Percentiles rank a stretch among this genome's conserved stretches.
Conservation (phyloP, 2,329 filamentous ascomycete species). For the Pyrenochaeta sp. region DNA sequence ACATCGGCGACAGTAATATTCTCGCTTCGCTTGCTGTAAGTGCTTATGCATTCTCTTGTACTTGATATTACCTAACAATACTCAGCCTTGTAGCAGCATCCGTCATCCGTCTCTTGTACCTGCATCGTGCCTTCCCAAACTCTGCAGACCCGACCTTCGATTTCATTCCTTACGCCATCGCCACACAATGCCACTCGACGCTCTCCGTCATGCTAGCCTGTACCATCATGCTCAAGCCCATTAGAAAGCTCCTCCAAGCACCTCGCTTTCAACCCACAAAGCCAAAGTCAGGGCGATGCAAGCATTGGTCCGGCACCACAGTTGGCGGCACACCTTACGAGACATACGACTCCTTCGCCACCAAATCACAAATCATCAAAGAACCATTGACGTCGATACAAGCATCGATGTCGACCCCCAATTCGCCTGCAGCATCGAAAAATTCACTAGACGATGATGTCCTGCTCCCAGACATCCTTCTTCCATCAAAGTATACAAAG, state of each 20-base stretch:
- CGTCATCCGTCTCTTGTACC: conserved; percentile 27
- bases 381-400: conserved; percentile 26
- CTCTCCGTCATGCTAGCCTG: conserved; percentile 35
- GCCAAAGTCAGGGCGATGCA: conserved; percentile 13
- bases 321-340: conserved; percentile 31
- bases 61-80: not conserved
- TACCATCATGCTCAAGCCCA: conserved; percentile 28
- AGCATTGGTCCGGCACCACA: conserved; percentile 32
- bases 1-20: conserved; percentile 25
- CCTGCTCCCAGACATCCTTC: conserved; percentile 21
- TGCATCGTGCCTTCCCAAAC: conserved; percentile 19
- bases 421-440: conserved; percentile 3
- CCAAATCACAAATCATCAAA: conserved; percentile 12
- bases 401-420: conserved; percentile 25
- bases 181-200: conserved; percentile 33
- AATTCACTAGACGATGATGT: conserved; percentile 7
- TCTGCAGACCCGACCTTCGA: conserved; percentile 24
- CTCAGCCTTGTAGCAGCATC: conserved; percentile 34
- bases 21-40: conserved; percentile 32
- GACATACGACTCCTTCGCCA: conserved; percentile 12
- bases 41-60: not conserved
- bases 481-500: conserved; percentile 10
- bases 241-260: conserved; percentile 17
- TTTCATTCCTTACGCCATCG: conserved; percentile 31
- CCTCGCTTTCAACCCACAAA: conserved; percentile 12